Evolutionary conservation across 2,329 filamentous ascomycete species (phyloP), one percentile per base, ranked within the genome.

Genomic region (Clonostachys chloroleuca): DNA sequence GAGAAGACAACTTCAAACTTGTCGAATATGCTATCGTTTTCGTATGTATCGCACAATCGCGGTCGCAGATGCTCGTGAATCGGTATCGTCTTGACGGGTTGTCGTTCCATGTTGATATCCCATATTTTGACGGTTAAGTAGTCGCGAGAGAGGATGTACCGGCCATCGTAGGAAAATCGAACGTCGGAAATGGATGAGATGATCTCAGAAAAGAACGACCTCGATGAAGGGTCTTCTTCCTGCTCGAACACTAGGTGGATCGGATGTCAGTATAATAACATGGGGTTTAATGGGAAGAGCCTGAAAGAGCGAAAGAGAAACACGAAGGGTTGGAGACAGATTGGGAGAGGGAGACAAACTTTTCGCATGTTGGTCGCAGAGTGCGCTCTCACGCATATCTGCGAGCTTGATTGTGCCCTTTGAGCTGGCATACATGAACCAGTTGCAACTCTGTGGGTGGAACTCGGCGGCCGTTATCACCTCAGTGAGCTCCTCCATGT

Each of bases 1-100:
- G 92, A 97, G 73, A 99, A 99, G 45, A 97, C 92, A 40, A 99
- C 94, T 70, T 99, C 94, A 56, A 99, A 99, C 69, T 99, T 99
- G 81, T 99, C 94, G 63, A 99, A 99, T 63, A 99, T 99, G 67
- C 91, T 96, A 64, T 99, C 94, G 60, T 99, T 99, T 72, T 99
- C 94, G 60, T 99, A 99, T 4, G 94, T 99, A 63, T 99, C 94
- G 69, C 94, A 99, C 47, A 99, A 79, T 52, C 92, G 84, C 18
- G 94, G 94, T 57, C 94, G 84, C 43, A 99, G 81, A 63, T 99
- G 94, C 65, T 99, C 94, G 67, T 99, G 94, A 56, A 99, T 97
- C 2, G 94, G 94, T 61, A 99, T 99, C 12, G 92, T 97, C 80
- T 99, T 99, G 60, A 99, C 82, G 1, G 94, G 94, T 61, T 95